Evolutionary conservation across 2,329 filamentous ascomycete species (phyloP).

Genomic region (Leptoxyphium fumago): DNA sequence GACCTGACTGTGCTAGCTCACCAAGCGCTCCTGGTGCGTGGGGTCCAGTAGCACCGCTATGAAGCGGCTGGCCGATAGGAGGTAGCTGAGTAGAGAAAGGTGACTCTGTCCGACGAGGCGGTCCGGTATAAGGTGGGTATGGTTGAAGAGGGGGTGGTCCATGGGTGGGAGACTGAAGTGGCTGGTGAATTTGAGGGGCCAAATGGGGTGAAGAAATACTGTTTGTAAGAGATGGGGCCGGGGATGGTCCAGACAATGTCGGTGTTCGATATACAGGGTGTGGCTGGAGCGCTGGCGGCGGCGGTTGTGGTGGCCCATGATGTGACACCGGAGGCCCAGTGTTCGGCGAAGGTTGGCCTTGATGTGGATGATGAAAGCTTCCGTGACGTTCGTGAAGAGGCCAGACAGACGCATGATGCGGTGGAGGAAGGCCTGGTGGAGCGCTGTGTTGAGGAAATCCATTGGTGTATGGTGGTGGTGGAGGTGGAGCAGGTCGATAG

Average conservation of each 20-base stretch:
- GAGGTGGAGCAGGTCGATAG: constrained; percentile 3
- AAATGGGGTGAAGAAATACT: constrained; percentile 25
- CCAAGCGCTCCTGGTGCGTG: neutral
- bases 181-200: constrained; percentile 18
- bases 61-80: constrained; percentile 7
- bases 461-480: neutral
- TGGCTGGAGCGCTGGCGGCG: constrained; percentile 1
- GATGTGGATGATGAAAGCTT: constrained; percentile 4
- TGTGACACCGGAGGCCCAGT: neutral
- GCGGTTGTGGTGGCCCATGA: constrained; percentile 1
- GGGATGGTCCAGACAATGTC: constrained; percentile 9
- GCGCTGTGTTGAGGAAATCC: neutral
- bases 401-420: neutral
- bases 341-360: neutral
- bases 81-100: constrained; percentile 11
- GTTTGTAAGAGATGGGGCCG: constrained; percentile 17
- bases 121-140: neutral
- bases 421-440: neutral
- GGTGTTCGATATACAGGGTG: constrained; percentile 5
- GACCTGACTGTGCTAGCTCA: too few relatives aligned
- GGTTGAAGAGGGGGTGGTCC: neutral
- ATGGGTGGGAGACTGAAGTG: constrained; percentile 23
- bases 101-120: constrained; percentile 8
- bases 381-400: constrained; percentile 12
- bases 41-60: neutral